Percentiles rank a stretch among this genome's conserved stretches.
These are phyloP conservation scores for Novymonas esmeraldas DNA, from an alignment of 208 protist genomes.

Conservation along the genomic window DNA sequence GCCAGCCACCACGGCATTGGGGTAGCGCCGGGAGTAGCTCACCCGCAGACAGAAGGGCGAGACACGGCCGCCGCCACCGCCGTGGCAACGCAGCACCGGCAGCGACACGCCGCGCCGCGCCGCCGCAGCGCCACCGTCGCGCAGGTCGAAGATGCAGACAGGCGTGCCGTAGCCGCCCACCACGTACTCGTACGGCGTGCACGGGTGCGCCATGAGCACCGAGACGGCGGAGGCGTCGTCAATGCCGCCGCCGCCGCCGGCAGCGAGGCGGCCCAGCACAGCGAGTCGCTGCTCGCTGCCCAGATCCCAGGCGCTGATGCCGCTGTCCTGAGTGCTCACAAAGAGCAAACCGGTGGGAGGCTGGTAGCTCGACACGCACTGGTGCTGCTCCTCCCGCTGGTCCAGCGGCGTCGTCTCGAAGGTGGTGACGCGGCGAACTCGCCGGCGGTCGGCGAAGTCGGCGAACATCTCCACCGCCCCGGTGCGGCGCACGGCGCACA, in stretches of 20 bases:
- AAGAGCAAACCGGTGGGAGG: conserved; percentile 51
- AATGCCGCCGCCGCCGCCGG: conserved; percentile 23
- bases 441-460: conserved; percentile 37
- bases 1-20: conserved; percentile 57
- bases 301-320: conserved; percentile 64
- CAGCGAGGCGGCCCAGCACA: conserved; percentile 24
- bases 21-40: conserved; percentile 68
- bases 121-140: conserved; percentile 24
- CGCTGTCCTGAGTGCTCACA: conserved; percentile 46
- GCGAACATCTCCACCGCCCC: conserved; percentile 72
- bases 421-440: conserved; percentile 54
- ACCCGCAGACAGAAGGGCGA: conserved; percentile 36
- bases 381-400: conserved; percentile 35
- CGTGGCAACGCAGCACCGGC: conserved; percentile 8
- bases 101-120: conserved; percentile 45
- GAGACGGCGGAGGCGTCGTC: conserved; percentile 13
- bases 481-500: conserved; percentile 74
- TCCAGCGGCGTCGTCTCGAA: conserved; percentile 63
- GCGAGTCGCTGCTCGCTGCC: conserved; percentile 34
- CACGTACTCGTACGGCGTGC: conserved; percentile 31
- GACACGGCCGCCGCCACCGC: conserved; percentile 1
- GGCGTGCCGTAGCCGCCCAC: conserved; percentile 32
- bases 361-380: conserved; percentile 79
- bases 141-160: conserved; percentile 46
- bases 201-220: conserved; percentile 41